phyloP scores from a whole-genome alignment of 306 rosid genomes.

The Leucaena leucocephala region DNA sequence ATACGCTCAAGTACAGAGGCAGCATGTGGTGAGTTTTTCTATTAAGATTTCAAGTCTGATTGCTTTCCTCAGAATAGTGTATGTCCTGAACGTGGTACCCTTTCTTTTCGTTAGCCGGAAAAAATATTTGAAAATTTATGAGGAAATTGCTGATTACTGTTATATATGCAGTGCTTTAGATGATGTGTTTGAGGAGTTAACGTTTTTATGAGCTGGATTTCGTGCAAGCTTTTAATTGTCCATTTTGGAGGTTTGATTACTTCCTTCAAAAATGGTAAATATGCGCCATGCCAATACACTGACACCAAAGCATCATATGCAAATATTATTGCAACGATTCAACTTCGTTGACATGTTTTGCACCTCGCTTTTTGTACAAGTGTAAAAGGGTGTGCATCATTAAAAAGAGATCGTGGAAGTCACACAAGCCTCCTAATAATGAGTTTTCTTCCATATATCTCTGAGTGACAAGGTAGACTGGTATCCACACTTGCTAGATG shows the following conservation, averaged over 20 bases:
- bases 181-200: neutral
- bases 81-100: neutral
- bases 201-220: neutral
- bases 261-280: neutral
- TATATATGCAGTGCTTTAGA: neutral
- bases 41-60: neutral
- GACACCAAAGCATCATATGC: neutral
- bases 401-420: neutral
- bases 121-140: neutral
- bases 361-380: neutral
- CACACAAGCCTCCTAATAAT: neutral
- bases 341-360: neutral
- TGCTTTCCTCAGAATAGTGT: neutral
- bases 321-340: neutral
- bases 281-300: neutral
- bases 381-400: neutral
- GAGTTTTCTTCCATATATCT: neutral
- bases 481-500: neutral
- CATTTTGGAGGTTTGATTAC: neutral
- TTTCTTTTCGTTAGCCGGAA: neutral
- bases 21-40: conserved; percentile 76
- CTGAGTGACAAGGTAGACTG: neutral
- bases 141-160: neutral
- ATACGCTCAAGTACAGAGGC: conserved; percentile 83
- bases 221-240: neutral